phyloP scores from a whole-genome alignment of 2,329 filamentous ascomycete species.

The Calonectria montana region DNA sequence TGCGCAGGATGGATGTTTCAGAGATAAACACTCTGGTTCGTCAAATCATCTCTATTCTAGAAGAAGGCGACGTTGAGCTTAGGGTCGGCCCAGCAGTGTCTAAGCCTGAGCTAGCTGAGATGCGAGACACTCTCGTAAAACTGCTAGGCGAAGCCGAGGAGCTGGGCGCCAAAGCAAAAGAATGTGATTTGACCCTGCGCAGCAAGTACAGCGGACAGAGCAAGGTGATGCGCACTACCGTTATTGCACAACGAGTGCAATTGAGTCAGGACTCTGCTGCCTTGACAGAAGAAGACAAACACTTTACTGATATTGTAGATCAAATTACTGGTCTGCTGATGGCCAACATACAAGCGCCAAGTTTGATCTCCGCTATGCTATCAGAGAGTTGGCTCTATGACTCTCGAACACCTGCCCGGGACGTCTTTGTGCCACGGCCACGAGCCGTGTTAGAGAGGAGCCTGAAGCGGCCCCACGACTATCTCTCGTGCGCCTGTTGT shows the following conservation, averaged over 20 bases:
- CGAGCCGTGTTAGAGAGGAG: constrained; percentile 77
- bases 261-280: constrained; percentile 79
- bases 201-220: constrained; percentile 81
- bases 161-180: constrained; percentile 58
- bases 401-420: constrained; percentile 73
- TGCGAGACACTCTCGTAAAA: constrained; percentile 49
- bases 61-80: constrained; percentile 52
- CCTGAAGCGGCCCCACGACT: constrained; percentile 79
- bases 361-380: constrained; percentile 62
- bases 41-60: constrained; percentile 42
- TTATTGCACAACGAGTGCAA: constrained; percentile 84
- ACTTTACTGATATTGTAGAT: constrained; percentile 75
- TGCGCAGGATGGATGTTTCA: constrained; percentile 66
- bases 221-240: constrained; percentile 78
- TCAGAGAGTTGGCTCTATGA: constrained; percentile 84
- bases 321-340: constrained; percentile 47
- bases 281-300: constrained; percentile 76
- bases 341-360: constrained; percentile 37
- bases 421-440: constrained; percentile 82
- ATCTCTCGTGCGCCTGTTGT: constrained; percentile 80
- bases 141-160: constrained; percentile 59
- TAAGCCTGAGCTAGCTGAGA: constrained; percentile 46
- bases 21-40: constrained; percentile 43
- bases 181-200: constrained; percentile 65
- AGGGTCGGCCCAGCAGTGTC: constrained; percentile 47